Conservation (phyloP, 495 filamentous ascomycete species). For the Xylaria grammica region DNA sequence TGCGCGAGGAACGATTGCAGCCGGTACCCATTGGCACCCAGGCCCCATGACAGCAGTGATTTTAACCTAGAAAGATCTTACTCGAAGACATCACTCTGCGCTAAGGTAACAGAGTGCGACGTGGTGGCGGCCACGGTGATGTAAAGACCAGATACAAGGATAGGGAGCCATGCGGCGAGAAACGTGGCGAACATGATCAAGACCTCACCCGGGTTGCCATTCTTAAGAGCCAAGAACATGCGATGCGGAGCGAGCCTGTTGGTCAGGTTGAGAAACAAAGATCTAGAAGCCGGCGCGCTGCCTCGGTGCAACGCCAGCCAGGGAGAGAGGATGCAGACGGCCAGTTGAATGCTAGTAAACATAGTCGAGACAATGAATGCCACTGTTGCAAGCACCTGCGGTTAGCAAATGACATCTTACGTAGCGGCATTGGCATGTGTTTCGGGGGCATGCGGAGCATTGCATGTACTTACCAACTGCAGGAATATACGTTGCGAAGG, state of each 20-base stretch:
- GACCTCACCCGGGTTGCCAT: slow-evolving; percentile 10
- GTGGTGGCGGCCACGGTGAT: background rate
- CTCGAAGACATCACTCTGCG: slow-evolving; percentile 14
- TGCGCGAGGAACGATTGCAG: background rate
- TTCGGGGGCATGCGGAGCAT: too few relatives aligned
- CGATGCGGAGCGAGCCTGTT: slow-evolving; percentile 15
- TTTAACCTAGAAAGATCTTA: too few relatives aligned
- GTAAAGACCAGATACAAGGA: slow-evolving; percentile 26
- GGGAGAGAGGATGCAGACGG: slow-evolving; percentile 19
- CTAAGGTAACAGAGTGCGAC: background rate
- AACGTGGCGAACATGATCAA: slow-evolving; percentile 18
- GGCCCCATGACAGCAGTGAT: too few relatives aligned
- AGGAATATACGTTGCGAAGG: slow-evolving; percentile 23
- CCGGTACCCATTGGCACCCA: too few relatives aligned
- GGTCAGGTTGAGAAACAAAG: slow-evolving; percentile 18
- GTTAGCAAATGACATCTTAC: too few relatives aligned
- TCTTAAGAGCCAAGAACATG: slow-evolving; percentile 12
- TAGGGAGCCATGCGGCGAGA: slow-evolving; percentile 21
- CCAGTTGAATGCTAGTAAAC: slow-evolving; percentile 18
- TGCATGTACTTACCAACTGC: slow-evolving; percentile 7
- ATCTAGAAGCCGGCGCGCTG: slow-evolving; percentile 19
- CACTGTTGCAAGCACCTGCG: background rate
- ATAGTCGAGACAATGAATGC: slow-evolving; percentile 18
- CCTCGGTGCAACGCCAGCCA: slow-evolving; percentile 19
- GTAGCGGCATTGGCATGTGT: too few relatives aligned